These are phyloP conservation scores for Schizophyllum amplum DNA, from an alignment of 1,284 basidiomycete species.

Conservation along the genomic window DNA sequence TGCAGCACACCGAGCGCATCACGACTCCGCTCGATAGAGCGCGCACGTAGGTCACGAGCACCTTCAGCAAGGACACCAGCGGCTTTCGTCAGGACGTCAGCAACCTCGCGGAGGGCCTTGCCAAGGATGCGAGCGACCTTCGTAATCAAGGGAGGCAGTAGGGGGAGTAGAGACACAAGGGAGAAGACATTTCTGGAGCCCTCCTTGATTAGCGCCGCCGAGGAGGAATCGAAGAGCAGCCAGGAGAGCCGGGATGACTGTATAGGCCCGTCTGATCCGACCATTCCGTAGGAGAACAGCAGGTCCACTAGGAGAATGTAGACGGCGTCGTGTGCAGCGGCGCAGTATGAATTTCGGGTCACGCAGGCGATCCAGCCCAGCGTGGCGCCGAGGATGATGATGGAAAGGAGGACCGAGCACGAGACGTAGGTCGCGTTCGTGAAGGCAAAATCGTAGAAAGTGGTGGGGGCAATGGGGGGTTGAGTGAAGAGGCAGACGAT, in stretches of 20 bases:
- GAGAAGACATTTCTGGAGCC: not conserved
- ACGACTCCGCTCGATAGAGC: too few species aligned
- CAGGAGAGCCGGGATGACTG: not conserved
- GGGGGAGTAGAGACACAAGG: not conserved
- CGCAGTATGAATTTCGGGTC: not conserved
- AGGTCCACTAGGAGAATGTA: not conserved
- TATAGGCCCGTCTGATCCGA: not conserved
- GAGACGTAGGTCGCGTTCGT: not conserved
- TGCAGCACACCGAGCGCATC: too few species aligned
- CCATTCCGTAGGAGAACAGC: not conserved
- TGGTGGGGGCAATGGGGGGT: not conserved
- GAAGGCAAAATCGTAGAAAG: not conserved
- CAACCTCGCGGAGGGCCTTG: not conserved
- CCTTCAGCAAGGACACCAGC: too few species aligned
- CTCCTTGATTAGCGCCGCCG: not conserved
- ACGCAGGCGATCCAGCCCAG: not conserved
- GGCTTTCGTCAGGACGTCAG: too few species aligned
- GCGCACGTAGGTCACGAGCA: too few species aligned
- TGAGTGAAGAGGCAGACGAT: not conserved
- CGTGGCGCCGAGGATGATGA: not conserved
- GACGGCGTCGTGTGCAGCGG: not conserved
- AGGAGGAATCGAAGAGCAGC: not conserved
- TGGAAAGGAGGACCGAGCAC: not conserved
- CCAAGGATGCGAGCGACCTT: not conserved
- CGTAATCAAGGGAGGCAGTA: not conserved